Evolutionary conservation across 2,329 filamentous ascomycete genomes (phyloP).

Genomic region (Paracoccidioides brasiliensis): DNA sequence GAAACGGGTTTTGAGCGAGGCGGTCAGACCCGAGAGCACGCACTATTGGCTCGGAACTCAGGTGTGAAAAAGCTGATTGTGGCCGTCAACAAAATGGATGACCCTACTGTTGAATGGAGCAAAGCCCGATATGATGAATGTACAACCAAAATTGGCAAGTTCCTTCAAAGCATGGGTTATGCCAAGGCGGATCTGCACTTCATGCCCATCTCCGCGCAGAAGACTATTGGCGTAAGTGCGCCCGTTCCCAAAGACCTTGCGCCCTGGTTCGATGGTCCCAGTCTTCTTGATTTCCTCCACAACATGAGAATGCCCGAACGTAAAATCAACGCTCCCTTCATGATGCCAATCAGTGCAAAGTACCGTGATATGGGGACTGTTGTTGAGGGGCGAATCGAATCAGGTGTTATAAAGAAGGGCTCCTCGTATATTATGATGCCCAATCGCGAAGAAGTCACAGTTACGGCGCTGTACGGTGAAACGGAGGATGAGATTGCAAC

Average conservation of each 20-base stretch:
- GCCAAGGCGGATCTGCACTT: slow-evolving; percentile 91
- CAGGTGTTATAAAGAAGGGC: slow-evolving; percentile 84
- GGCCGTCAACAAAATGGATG: slow-evolving; percentile 99
- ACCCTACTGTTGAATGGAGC: slow-evolving; percentile 90
- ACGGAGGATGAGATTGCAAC: slow-evolving; percentile 79
- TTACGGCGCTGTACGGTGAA: slow-evolving; percentile 83
- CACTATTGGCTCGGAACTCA: slow-evolving; percentile 94
- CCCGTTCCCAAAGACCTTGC: slow-evolving; percentile 62
- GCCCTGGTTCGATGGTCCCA: slow-evolving; percentile 79
- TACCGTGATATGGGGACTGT: slow-evolving; percentile 97
- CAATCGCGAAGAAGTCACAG: slow-evolving; percentile 67
- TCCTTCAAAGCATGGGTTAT: slow-evolving; percentile 86
- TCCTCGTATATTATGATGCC: slow-evolving; percentile 88
- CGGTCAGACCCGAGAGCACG: slow-evolving; percentile 93
- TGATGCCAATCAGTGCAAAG: slow-evolving; percentile 96
- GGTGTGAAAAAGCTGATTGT: slow-evolving; percentile 95
- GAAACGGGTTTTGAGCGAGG: slow-evolving; percentile 97
- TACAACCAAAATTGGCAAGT: slow-evolving; percentile 71
- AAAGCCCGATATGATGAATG: slow-evolving; percentile 89
- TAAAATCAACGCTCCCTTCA: slow-evolving; percentile 94
- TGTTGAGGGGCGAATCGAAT: slow-evolving; percentile 94
- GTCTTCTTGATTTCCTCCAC: slow-evolving; percentile 90
- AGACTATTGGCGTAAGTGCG: slow-evolving; percentile 74
- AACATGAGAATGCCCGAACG: slow-evolving; percentile 84
- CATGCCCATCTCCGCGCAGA: slow-evolving; percentile 92